Base-by-base conservation (phyloP, 2,329 filamentous ascomycete species). In the Didymella glomerata region DNA sequence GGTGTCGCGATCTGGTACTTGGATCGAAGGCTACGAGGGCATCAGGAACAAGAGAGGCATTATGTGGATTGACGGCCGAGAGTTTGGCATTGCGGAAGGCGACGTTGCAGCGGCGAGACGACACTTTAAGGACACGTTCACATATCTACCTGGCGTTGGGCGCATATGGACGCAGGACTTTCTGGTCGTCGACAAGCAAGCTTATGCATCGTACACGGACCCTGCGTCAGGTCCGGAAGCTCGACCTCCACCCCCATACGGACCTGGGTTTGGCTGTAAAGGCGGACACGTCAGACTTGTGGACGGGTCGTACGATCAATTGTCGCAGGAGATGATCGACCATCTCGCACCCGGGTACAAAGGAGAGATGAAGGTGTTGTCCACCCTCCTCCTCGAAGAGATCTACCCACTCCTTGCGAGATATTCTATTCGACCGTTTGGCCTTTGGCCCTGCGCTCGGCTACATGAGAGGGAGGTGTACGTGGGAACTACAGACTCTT, bases 31-130 rank as follows among this genome's bases (percentile, higher is more conserved):
- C 1, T 60, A 36, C n/a, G 54, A 66, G 10, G 34, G 11, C 10
- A 51, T 51, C 18, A 28, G 13, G 1, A 14, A 10, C 13, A 41
- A 24, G 18, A 9, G 9, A 2, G 36, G 36, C 1, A 9, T 49
- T 5, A 34, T 1, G 18, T n/a, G 34, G 3, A 25, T 53, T n/a
- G 54, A 69, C 36, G 65, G 67, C 1, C 54, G 57, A 8, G 57
- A 64, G 2, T 9, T 60, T 20, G 62, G 57, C 7, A 68, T 69
- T 6, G 42, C 67, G 9, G 65, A 69, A 52, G 62, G 59, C 32
- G 67, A 69, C 24, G 53, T 68, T 8, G 61, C 57, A 22, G 65
- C 63, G 14, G 64, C 64, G 2, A 67, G 63, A 44, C 52, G 49
- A 30, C 30, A 46, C 22, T 53, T 45, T 20, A 46, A 27, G 16